Conservation (phyloP, 192 early-diverging fungal genomes). For the Entomortierella parvispora region DNA sequence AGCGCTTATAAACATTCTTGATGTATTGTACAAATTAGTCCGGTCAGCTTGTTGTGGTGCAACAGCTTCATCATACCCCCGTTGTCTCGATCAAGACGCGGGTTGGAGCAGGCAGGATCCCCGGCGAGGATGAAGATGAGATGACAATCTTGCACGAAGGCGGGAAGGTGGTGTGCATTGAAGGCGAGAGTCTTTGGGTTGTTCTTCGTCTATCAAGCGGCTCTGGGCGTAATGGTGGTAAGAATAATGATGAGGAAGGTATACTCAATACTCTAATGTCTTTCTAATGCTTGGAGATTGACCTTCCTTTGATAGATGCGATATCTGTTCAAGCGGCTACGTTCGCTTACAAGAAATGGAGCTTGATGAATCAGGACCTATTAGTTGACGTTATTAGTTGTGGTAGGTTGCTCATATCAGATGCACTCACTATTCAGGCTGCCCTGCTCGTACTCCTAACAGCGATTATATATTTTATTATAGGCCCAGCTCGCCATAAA, state of each 20-base stretch:
- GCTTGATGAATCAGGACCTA: constrained; percentile 55
- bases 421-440: too few species aligned
- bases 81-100: constrained; percentile 60
- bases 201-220: constrained; percentile 61
- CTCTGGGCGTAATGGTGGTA: constrained; percentile 27
- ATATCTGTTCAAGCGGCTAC: constrained; percentile 35
- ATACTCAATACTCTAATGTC: too few species aligned
- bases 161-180: constrained; percentile 63
- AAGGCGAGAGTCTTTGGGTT: constrained; percentile 66
- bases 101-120: constrained; percentile 39
- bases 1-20: too few species aligned
- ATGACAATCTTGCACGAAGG: constrained; percentile 62
- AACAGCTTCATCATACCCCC: constrained; percentile 58
- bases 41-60: constrained; percentile 58
- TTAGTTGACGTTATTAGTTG: constrained; percentile 58
- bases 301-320: neutral
- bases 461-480: too few species aligned
- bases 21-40: constrained; percentile 37
- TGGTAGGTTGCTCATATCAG: constrained; percentile 42
- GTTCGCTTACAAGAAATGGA: constrained; percentile 66
- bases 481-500: constrained; percentile 46
- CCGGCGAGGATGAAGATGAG: constrained; percentile 61
- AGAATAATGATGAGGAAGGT: constrained; percentile 9
- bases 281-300: too few species aligned
- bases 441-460: too few species aligned